phyloP scores from a whole-genome alignment of 2,329 filamentous ascomycete species.

The Pseudofabraea citricarpa region DNA sequence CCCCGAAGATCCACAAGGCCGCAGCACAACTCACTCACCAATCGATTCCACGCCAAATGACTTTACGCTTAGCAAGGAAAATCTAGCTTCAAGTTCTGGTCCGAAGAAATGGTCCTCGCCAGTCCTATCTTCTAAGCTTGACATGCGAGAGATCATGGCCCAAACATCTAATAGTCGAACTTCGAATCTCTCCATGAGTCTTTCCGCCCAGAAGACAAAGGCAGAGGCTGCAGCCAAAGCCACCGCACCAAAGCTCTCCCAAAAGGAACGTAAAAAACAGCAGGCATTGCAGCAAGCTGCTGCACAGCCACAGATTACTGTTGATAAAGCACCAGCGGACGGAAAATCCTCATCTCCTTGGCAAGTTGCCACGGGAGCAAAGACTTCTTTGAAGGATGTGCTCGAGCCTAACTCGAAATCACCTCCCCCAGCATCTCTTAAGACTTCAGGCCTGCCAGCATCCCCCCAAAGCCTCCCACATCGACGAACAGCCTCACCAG shows the following conservation, averaged over 20 bases:
- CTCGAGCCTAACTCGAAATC: slow-evolving; percentile 31
- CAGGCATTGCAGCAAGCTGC: slow-evolving; percentile 36
- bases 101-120: slow-evolving; percentile 27
- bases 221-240: slow-evolving; percentile 29
- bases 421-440: slow-evolving; percentile 21
- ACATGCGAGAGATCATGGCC: slow-evolving; percentile 79
- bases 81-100: slow-evolving; percentile 3
- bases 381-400: slow-evolving; percentile 45
- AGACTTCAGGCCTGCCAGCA: slow-evolving; percentile 8
- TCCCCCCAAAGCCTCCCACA: slow-evolving; percentile 31
- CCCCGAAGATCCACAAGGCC: slow-evolving; percentile 1
- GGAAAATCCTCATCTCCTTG: slow-evolving; percentile 51
- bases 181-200: slow-evolving; percentile 44
- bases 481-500: slow-evolving; percentile 51
- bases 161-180: slow-evolving; percentile 52
- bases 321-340: slow-evolving; percentile 37
- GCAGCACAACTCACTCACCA: slow-evolving; percentile 2
- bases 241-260: slow-evolving; percentile 64
- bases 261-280: slow-evolving; percentile 86
- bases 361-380: slow-evolving; percentile 51
- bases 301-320: slow-evolving; percentile 35
- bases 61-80: slow-evolving; percentile 2
- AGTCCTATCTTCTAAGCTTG: slow-evolving; percentile 23
- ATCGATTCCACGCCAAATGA: background rate
- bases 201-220: slow-evolving; percentile 43